phyloP scores from a whole-genome alignment of 495 filamentous ascomycete genomes.

The Parmelia sp. region DNA sequence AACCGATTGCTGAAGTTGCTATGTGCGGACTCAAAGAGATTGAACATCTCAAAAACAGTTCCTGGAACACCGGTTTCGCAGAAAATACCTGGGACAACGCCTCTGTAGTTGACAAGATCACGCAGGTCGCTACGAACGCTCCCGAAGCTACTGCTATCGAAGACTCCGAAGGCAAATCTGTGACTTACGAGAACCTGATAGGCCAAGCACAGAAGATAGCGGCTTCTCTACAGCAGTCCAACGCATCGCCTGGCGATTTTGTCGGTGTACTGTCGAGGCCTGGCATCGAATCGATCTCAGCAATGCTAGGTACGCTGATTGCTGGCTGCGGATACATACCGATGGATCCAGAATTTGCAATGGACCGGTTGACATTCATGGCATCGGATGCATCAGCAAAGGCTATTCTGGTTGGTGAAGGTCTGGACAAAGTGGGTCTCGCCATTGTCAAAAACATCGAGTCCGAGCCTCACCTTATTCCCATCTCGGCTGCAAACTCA shows the following conservation, averaged over 20 bases:
- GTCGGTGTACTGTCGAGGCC: slow-evolving; percentile 68
- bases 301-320: slow-evolving; percentile 66
- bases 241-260: slow-evolving; percentile 44
- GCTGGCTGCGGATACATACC: slow-evolving; percentile 69
- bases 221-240: slow-evolving; percentile 42
- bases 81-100: slow-evolving; percentile 23
- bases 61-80: slow-evolving; percentile 19
- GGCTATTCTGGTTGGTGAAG: slow-evolving; percentile 20
- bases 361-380: slow-evolving; percentile 27
- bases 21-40: slow-evolving; percentile 28
- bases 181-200: slow-evolving; percentile 62
- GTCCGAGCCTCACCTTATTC: slow-evolving; percentile 17
- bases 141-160: slow-evolving; percentile 22
- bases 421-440: slow-evolving; percentile 11
- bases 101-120: slow-evolving; percentile 19
- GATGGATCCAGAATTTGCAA: slow-evolving; percentile 48
- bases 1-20: slow-evolving; percentile 27
- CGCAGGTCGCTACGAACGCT: slow-evolving; percentile 13
- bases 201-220: slow-evolving; percentile 58
- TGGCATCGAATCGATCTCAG: slow-evolving; percentile 57
- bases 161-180: slow-evolving; percentile 28
- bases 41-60: slow-evolving; percentile 17
- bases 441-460: slow-evolving; percentile 11
- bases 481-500: slow-evolving; percentile 10
- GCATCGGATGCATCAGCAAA: slow-evolving; percentile 20